phyloP scores from a whole-genome alignment of 495 filamentous ascomycete species.

The Entonaema liquescens region DNA sequence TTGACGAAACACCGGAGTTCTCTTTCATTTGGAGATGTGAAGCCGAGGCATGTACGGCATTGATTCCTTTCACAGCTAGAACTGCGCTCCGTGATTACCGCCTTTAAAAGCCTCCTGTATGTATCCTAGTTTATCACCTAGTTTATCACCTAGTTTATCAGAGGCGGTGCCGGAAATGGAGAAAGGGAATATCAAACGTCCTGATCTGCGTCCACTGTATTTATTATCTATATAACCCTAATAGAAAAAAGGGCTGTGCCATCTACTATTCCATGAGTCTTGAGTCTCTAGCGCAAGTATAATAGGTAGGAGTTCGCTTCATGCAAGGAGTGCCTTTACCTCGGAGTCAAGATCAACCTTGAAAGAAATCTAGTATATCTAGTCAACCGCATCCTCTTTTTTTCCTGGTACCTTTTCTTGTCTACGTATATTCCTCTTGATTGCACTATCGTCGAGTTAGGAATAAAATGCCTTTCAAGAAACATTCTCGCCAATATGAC shows the following conservation, averaged over 20 bases:
- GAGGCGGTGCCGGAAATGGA: constrained; percentile 32
- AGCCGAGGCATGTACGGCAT: constrained; percentile 43
- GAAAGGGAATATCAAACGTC: constrained; percentile 33
- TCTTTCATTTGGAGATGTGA: constrained; percentile 61
- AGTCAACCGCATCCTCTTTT: neutral
- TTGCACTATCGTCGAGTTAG: neutral
- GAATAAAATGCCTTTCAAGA: constrained; percentile 50
- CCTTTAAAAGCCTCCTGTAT: constrained; percentile 27
- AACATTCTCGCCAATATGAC: constrained; percentile 75
- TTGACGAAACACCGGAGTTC: constrained; percentile 40
- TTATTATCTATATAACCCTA: constrained; percentile 3
- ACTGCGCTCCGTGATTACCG: constrained; percentile 34
- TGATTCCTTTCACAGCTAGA: constrained; percentile 44
- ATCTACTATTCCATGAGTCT: constrained; percentile 5
- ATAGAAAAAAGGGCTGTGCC: constrained; percentile 11
- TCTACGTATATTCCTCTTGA: neutral
- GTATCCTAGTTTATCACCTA: constrained; percentile 12
- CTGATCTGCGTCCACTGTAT: constrained; percentile 18
- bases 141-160: neutral
- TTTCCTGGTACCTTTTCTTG: neutral
- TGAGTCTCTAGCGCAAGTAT: constrained; percentile 13
- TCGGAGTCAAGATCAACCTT: neutral
- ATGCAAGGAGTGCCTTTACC: neutral
- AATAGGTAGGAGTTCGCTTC: neutral
- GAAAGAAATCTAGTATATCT: neutral